A percentile compares a stretch with the other conserved stretches of the same genome.
Evolutionary conservation across 2,329 filamentous ascomycete species (phyloP).

Genomic region (Apiospora malaysiana): DNA sequence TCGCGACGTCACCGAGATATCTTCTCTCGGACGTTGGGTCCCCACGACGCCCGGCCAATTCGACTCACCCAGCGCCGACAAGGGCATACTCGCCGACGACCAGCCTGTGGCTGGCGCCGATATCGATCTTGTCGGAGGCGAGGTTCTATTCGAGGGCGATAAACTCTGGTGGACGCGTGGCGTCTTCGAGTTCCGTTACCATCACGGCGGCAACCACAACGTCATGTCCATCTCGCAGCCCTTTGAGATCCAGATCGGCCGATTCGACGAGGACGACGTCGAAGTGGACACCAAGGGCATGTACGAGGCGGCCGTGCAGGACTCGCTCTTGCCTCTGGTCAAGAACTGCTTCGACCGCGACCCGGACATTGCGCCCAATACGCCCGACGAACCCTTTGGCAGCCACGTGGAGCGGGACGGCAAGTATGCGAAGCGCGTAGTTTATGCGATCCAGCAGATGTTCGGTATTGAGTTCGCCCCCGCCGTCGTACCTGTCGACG

Average conservation of each 20-base stretch:
- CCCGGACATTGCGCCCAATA: conserved; percentile 85
- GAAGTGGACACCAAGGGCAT: conserved; percentile 63
- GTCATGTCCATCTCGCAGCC: conserved; percentile 94
- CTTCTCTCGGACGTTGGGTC: conserved; percentile 88
- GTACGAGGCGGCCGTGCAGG: conserved; percentile 74
- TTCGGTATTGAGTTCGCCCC: conserved; percentile 96
- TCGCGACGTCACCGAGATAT: conserved; percentile 80
- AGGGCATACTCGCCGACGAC: conserved; percentile 76
- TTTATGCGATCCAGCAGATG: conserved; percentile 95
- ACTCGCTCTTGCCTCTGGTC: conserved; percentile 79
- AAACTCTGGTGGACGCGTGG: conserved; percentile 98
- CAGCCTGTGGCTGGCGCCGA: conserved; percentile 59
- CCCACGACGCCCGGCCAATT: conserved; percentile 79
- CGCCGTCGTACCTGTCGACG: conserved; percentile 89
- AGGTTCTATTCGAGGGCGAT: conserved; percentile 87
- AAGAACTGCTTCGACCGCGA: conserved; percentile 93
- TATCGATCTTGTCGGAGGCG: conserved; percentile 71
- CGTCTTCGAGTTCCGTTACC: conserved; percentile 95
- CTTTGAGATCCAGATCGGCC: conserved; percentile 85
- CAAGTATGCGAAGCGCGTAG: conserved; percentile 87
- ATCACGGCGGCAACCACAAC: conserved; percentile 89
- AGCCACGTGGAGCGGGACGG: conserved; percentile 82
- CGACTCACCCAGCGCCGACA: conserved; percentile 76
- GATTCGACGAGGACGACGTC: conserved; percentile 78
- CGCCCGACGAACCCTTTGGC: conserved; percentile 82